Evolutionary conservation across 2,329 filamentous ascomycete genomes (phyloP).

Genomic region (Sporothrix inflata): DNA sequence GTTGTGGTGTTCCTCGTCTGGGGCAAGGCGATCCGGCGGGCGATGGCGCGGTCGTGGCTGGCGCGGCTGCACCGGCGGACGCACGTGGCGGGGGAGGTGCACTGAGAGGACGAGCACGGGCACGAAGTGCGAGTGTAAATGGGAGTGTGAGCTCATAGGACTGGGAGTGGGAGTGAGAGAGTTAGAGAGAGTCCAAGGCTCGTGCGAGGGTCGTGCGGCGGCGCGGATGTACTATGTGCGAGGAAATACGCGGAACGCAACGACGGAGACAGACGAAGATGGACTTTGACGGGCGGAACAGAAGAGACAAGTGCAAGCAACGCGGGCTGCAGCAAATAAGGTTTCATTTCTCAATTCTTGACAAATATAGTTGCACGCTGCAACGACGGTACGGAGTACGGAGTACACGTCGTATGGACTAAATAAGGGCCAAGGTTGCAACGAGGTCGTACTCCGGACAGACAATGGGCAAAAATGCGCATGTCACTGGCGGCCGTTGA

Average conservation of each 20-base stretch:
- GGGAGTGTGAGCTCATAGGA: not conserved
- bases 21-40: constrained; percentile 53
- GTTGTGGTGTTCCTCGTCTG: constrained; percentile 54
- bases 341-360: not conserved
- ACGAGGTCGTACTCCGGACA: too few species aligned
- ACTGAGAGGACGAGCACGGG: not conserved
- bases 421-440: not conserved
- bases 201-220: not conserved
- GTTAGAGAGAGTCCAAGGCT: not conserved
- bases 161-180: not conserved
- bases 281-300: too few species aligned
- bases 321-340: not conserved
- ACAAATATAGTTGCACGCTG: not conserved
- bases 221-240: not conserved
- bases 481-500: not conserved
- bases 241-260: not conserved
- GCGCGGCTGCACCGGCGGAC: constrained; percentile 47
- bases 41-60: constrained; percentile 52
- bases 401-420: not conserved
- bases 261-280: too few species aligned
- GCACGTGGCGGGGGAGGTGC: not conserved
- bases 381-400: not conserved
- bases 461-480: too few species aligned
- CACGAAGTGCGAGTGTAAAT: not conserved
- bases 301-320: too few species aligned